These are phyloP conservation scores for Beauveria sp. DNA, from an alignment of 2,329 filamentous ascomycete genomes.

Conservation along the genomic window DNA sequence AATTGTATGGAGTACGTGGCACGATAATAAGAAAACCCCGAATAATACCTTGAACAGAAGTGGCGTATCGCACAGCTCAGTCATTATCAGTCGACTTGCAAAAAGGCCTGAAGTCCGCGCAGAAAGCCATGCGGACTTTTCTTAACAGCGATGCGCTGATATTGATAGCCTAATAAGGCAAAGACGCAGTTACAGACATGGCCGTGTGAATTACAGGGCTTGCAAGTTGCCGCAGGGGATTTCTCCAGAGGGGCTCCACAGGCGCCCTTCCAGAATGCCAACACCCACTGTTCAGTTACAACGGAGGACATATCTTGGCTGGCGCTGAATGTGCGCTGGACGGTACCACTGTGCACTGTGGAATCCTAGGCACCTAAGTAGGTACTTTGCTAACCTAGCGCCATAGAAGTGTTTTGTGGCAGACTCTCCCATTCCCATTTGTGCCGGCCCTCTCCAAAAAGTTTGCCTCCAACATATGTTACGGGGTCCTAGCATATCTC, in stretches of 20 bases:
- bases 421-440: too few relatives aligned
- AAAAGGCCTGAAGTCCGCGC: neutral
- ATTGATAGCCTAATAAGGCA: too few relatives aligned
- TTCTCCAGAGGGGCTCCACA: too few relatives aligned
- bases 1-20: neutral
- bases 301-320: neutral
- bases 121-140: neutral
- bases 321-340: neutral
- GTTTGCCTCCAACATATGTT: too few relatives aligned
- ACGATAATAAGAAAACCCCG: neutral
- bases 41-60: neutral
- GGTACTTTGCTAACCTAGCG: too few relatives aligned
- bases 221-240: neutral
- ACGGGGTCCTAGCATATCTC: too few relatives aligned
- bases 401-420: too few relatives aligned
- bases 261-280: neutral
- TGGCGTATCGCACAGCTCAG: neutral
- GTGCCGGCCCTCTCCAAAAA: too few relatives aligned
- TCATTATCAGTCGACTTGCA: neutral
- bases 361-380: too few relatives aligned
- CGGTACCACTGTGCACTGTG: neutral
- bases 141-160: neutral
- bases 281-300: neutral
- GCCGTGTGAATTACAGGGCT: neutral
- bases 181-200: too few relatives aligned